Base-by-base conservation (phyloP, 2,329 filamentous ascomycete genomes). In the Exophiala viscosa region DNA sequence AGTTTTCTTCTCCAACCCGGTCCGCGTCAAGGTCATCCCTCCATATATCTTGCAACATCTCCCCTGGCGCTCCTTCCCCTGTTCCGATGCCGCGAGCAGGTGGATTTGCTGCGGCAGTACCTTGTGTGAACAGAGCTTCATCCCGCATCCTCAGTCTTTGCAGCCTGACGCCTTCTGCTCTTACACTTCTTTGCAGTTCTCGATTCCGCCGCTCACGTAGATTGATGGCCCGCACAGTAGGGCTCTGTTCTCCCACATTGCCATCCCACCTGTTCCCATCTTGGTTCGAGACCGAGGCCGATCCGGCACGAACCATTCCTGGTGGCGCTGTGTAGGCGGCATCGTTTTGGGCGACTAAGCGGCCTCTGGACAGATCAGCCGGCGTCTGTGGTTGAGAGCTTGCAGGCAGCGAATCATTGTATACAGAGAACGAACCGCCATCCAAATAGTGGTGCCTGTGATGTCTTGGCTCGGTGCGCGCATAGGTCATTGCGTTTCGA, bases 1-100 rank as follows among this genome's bases (percentile, higher is more conserved):
- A 62, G 18, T 62, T 62, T 50, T 64, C 61, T 17, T 62, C 60
- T 20, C 61, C 61, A 15, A 64, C 55, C 11, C 57, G 45, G 38
- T 62, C 60, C 10, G 51, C 60, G 31, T 61, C 54, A 6, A 61
- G 54, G 13, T 61, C 59, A 32, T 62, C 60, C 31, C 58, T 55
- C 61, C 61, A 63, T 13, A 50, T 18, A 32, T 54, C 48, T 31
- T 54, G 45, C 20, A 53, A 20, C 13, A 34, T 8, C 17, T 52
- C 55, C 14, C 15, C 35, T n/a, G 17, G 38, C 23, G 23, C 20
- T 18, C 33, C 35, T 9, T 41, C 50, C 13, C 36, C 49, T 15
- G 40, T 45, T 43, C 18, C 14, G 23, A 34, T 39, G 3, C 23
- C 18, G 23, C 35, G 14, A 13, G 28, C 51, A 18, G 11, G 14